A percentile compares a stretch with the other conserved stretches of the same genome.
Evolutionary conservation across 169 alveolate genomes (phyloP).

Genomic region (Plasmodium relictum): DNA sequence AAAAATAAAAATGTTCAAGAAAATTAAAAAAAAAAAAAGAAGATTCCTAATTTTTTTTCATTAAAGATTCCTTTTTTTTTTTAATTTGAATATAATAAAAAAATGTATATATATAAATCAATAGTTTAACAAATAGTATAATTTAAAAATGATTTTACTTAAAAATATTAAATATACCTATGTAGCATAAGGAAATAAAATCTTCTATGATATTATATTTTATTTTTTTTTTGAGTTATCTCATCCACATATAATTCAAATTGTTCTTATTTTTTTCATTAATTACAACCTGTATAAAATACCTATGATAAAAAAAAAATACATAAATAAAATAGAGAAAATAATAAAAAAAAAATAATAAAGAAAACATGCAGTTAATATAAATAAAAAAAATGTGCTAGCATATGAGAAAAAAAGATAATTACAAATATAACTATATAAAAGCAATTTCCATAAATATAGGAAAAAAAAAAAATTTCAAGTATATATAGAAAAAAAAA

Average conservation of each 20-base stretch:
- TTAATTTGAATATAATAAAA: conserved; percentile 19
- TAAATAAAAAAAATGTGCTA: too few species aligned
- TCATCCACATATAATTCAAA: conserved; percentile 29
- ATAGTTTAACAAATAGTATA: background rate
- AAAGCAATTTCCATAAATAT: too few species aligned
- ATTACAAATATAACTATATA: too few species aligned
- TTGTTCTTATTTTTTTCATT: conserved; percentile 62
- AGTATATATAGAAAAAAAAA: too few species aligned
- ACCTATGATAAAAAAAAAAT: conserved; percentile 12
- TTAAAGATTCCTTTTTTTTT: conserved; percentile 11
- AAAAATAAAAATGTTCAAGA: background rate
- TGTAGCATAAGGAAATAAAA: background rate
- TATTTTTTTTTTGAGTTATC: conserved; percentile 21
- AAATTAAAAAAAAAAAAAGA: too few species aligned
- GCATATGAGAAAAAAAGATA: too few species aligned
- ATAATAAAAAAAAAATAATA: too few species aligned
- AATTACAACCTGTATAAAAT: conserved; percentile 44
- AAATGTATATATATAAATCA: background rate
- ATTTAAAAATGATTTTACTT: background rate
- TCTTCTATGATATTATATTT: background rate
- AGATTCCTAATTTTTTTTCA: too few species aligned
- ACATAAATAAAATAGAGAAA: too few species aligned
- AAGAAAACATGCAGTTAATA: too few species aligned
- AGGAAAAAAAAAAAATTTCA: too few species aligned
- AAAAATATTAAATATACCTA: background rate